A percentile compares a stretch with the other conserved stretches of the same genome.
Evolutionary conservation across 2,329 filamentous ascomycete genomes (phyloP).

Genomic region (Coniochaeta ligniaria): DNA sequence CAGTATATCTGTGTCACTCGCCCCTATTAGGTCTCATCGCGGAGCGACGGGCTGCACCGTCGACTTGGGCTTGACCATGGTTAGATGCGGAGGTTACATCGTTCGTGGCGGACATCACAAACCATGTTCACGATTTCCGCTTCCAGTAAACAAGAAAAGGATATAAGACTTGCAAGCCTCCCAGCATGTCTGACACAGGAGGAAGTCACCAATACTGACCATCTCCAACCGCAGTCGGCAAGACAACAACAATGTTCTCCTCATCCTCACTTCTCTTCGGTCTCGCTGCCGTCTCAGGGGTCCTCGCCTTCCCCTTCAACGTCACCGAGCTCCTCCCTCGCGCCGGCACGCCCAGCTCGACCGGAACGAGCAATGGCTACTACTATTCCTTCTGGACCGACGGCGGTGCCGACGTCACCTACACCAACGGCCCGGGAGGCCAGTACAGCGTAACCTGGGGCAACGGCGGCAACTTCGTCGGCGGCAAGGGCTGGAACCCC

Average conservation of each 20-base stretch:
- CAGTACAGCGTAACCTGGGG: slow-evolving; percentile 36
- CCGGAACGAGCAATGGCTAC: slow-evolving; percentile 31
- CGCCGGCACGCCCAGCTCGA: slow-evolving; percentile 33
- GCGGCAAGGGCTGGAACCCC: slow-evolving; percentile 51
- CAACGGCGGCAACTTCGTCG: slow-evolving; percentile 44
- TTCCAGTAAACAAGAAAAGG: background rate
- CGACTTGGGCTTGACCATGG: background rate
- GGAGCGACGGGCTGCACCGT: background rate
- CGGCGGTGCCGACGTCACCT: slow-evolving; percentile 27
- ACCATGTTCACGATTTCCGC: background rate
- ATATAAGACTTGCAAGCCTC: background rate
- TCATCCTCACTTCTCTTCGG: slow-evolving; percentile 24
- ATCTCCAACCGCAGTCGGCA: background rate
- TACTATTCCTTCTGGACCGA: slow-evolving; percentile 35
- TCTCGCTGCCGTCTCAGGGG: background rate
- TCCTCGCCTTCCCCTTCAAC: slow-evolving; percentile 20
- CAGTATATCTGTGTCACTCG: background rate
- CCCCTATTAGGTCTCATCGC: background rate
- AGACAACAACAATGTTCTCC: slow-evolving; percentile 22
- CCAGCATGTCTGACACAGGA: background rate
- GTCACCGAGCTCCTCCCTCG: slow-evolving; percentile 20
- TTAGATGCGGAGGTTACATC: slow-evolving; percentile 1
- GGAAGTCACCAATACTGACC: background rate
- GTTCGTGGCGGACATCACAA: background rate
- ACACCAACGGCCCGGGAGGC: slow-evolving; percentile 31